A percentile compares a stretch with the other conserved stretches of the same genome.
These are phyloP conservation scores for Talaromyces albobiverticillius DNA, from an alignment of 2,329 filamentous ascomycete genomes.

Conservation along the genomic window DNA sequence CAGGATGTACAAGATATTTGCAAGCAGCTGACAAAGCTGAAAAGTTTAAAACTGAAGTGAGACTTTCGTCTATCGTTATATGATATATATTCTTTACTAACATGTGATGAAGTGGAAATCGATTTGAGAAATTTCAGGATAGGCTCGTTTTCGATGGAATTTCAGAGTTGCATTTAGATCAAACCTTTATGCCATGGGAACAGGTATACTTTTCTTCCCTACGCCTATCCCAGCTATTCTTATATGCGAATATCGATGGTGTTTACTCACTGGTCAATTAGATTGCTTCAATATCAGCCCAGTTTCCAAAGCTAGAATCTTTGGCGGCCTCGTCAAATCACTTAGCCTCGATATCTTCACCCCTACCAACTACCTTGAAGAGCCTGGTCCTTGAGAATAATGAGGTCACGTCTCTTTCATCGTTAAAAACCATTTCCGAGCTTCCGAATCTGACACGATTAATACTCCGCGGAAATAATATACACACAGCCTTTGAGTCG, in stretches of 20 bases:
- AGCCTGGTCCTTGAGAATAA: constrained; percentile 52
- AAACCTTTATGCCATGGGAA: constrained; percentile 65
- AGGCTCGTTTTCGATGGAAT: constrained; percentile 50
- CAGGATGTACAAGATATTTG: constrained; percentile 69
- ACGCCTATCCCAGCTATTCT: background rate
- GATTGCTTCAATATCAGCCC: constrained; percentile 33
- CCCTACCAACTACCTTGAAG: constrained; percentile 37
- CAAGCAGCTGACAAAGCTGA: constrained; percentile 63
- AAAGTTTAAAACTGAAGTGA: constrained; percentile 68
- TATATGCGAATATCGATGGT: background rate
- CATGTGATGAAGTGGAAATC: constrained; percentile 66
- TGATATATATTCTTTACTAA: background rate
- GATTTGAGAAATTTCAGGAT: constrained; percentile 48
- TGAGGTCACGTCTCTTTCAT: constrained; percentile 31
- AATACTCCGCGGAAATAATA: constrained; percentile 71
- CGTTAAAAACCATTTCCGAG: constrained; percentile 48
- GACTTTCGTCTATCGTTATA: constrained; percentile 21
- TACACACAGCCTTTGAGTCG: constrained; percentile 45
- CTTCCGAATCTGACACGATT: constrained; percentile 53
- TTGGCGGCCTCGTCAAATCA: constrained; percentile 37
- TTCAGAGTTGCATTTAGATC: constrained; percentile 62
- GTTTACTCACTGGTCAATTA: constrained; percentile 24
- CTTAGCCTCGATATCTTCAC: constrained; percentile 27
- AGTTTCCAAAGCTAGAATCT: constrained; percentile 33
- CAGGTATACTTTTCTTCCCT: constrained; percentile 44